phyloP scores from a whole-genome alignment of 768 basidiomycete species.

The Peribolospora kevripleyi region DNA sequence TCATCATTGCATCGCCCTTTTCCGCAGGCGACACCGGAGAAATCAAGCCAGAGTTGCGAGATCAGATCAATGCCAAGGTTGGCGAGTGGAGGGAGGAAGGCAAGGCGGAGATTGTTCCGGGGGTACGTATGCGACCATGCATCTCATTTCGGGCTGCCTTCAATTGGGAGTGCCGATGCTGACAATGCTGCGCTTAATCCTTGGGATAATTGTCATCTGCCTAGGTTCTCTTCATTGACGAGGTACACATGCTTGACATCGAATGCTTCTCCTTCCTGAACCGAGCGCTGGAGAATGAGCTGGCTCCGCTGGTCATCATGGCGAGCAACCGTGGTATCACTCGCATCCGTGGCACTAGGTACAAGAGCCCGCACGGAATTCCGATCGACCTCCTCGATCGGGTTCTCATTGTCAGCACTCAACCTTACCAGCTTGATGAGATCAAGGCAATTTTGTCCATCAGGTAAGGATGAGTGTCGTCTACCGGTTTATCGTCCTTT shows the following conservation, averaged over 20 bases:
- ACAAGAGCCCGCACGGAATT: slow-evolving; percentile 79
- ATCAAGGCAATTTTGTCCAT: slow-evolving; percentile 81
- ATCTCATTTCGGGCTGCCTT: not conserved
- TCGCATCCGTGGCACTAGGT: slow-evolving; percentile 80
- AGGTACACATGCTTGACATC: slow-evolving; percentile 97
- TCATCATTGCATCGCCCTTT: slow-evolving; percentile 14
- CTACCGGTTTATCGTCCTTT: not conserved
- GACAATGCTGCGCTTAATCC: too few species aligned
- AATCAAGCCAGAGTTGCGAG: slow-evolving; percentile 87
- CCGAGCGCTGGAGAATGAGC: slow-evolving; percentile 74
- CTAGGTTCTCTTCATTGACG: not conserved
- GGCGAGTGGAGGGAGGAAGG: slow-evolving; percentile 96
- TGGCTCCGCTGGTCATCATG: slow-evolving; percentile 93
- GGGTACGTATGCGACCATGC: slow-evolving; percentile 89
- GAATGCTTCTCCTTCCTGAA: slow-evolving; percentile 98
- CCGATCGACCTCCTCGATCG: slow-evolving; percentile 86
- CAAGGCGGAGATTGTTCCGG: slow-evolving; percentile 91
- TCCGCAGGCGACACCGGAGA: slow-evolving; percentile 88
- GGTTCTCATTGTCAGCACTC: slow-evolving; percentile 84
- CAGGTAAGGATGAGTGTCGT: slow-evolving; percentile 28
- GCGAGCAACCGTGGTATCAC: slow-evolving; percentile 90
- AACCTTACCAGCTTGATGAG: slow-evolving; percentile 57
- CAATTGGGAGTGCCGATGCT: too few species aligned
- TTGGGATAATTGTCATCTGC: too few species aligned
- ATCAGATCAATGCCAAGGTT: slow-evolving; percentile 90